Evolutionary conservation across 2,329 filamentous ascomycete species (phyloP), one percentile per base, ranked within the genome.

Genomic region (Curvularia sp.): DNA sequence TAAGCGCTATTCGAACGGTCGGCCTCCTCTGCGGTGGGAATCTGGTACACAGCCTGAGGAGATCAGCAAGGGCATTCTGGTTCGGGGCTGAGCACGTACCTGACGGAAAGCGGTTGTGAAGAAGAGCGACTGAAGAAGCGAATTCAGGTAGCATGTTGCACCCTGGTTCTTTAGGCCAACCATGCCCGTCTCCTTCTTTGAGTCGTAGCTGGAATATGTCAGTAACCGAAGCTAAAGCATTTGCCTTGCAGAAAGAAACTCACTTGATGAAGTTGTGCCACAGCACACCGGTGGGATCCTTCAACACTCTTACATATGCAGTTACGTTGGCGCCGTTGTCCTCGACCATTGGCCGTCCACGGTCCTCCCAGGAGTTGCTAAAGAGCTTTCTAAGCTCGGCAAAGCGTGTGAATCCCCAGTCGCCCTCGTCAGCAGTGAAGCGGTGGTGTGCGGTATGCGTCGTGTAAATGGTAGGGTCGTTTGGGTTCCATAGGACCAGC

Each of bases 381-480:
- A 97, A 96, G 76, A 98, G 89, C 71, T 88, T 89, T 53, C 92
- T 86, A 49, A 96, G 84, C 76, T 98, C 95, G 12, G 93, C 88
- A 74, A 98, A 99, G 55, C 94, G 84, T n/a, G 95, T 99, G 77
- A 99, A 99, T 1, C 95, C 95, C 95, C 95, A 99, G 72, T 99
- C 95, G 23, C 92, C 93, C 78, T 99, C 95, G 42, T 98, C 95
- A 63, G 91, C 91, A 3, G 93, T 98, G 78, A 98, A 99, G 58
- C 95, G 90, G 75, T 99, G 95, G 68, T 93, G 92, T n/a, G 95
- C 95, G 42, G 83, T 84, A 70, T 97, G 90, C 49, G 84, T 84
- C 38, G 85, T 78, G 76, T 90, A 92, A 68, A 97, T 85, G 62
- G 87, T 88, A n/a, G 95, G 94, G 70, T 97, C 92, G 73, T 94